Evolutionary conservation across 768 basidiomycete species (phyloP).

Genomic region (Mycena rebaudengoi): DNA sequence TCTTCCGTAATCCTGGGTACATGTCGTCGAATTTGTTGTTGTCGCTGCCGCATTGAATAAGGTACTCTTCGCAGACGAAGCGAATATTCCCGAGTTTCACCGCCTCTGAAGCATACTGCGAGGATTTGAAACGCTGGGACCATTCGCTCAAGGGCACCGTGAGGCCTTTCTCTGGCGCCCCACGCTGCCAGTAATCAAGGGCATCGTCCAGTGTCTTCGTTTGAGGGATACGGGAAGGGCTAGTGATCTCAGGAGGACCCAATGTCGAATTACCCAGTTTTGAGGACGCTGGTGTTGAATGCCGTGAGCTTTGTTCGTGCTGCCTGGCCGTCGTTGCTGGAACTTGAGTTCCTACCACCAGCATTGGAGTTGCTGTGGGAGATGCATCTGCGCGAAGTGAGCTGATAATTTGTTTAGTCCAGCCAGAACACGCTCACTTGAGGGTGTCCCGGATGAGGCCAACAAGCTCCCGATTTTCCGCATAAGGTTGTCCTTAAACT

Average conservation of each 20-base stretch:
- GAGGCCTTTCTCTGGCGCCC: constrained; percentile 21
- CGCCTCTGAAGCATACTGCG: constrained; percentile 11
- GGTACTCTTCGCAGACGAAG: constrained; percentile 8
- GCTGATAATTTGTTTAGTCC: no score
- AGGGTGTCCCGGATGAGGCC: no score
- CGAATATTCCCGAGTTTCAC: constrained; percentile 15
- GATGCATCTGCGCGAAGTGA: no score
- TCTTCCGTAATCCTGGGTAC: constrained; percentile 6
- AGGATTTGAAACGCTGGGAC: constrained; percentile 9
- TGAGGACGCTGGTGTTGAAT: no score
- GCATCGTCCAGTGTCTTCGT: constrained; percentile 28
- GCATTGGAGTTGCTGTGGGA: no score
- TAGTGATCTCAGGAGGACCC: background rate
- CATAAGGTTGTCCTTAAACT: no score
- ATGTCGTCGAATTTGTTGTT: background rate
- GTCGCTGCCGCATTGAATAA: background rate
- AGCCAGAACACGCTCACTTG: no score
- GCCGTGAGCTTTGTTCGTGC: background rate
- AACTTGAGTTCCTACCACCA: no score
- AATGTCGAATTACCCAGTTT: no score
- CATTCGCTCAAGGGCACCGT: constrained; percentile 24
- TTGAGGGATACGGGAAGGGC: constrained; percentile 18
- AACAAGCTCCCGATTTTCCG: no score
- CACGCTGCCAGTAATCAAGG: constrained; percentile 26
- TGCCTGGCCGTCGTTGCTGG: no score